A percentile compares a stretch with the other conserved stretches of the same genome.
Conservation (phyloP, 768 basidiomycete genomes). For the Mycena galericulata region DNA sequence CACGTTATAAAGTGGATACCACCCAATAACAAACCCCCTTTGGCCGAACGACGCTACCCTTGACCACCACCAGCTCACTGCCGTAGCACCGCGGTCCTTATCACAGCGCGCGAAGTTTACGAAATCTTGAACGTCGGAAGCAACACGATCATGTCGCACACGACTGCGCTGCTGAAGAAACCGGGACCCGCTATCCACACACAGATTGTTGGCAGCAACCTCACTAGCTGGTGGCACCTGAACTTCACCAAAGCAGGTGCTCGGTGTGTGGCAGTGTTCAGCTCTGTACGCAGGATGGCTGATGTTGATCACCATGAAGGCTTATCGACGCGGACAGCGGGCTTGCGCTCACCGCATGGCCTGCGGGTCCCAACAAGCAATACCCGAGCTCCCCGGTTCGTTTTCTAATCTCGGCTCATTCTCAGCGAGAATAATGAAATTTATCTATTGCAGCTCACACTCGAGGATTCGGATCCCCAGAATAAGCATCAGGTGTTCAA, state of each 20-base stretch:
- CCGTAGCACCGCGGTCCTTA: no score
- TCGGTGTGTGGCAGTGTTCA: neutral
- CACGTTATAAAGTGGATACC: no score
- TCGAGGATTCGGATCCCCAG: neutral
- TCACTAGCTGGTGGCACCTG: neutral
- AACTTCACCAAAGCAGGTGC: neutral
- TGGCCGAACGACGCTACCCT: no score
- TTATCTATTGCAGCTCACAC: slow-evolving; percentile 21
- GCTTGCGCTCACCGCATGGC: slow-evolving; percentile 18
- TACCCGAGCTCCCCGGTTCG: slow-evolving; percentile 9
- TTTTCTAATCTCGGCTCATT: no score
- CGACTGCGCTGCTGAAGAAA: slow-evolving; percentile 6
- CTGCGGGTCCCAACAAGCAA: neutral
- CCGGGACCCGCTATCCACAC: slow-evolving; percentile 9
- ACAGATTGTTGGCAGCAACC: slow-evolving; percentile 2
- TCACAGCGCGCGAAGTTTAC: neutral
- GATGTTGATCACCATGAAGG: neutral
- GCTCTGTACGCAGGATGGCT: neutral
- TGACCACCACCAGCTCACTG: no score
- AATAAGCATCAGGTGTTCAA: slow-evolving; percentile 13
- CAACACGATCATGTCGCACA: neutral
- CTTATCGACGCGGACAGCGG: neutral
- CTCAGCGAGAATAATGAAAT: no score
- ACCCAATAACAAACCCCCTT: no score
- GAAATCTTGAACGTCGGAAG: slow-evolving; percentile 2